These are phyloP conservation scores for Boletus edulis DNA, from an alignment of 768 basidiomycete species.

Conservation along the genomic window DNA sequence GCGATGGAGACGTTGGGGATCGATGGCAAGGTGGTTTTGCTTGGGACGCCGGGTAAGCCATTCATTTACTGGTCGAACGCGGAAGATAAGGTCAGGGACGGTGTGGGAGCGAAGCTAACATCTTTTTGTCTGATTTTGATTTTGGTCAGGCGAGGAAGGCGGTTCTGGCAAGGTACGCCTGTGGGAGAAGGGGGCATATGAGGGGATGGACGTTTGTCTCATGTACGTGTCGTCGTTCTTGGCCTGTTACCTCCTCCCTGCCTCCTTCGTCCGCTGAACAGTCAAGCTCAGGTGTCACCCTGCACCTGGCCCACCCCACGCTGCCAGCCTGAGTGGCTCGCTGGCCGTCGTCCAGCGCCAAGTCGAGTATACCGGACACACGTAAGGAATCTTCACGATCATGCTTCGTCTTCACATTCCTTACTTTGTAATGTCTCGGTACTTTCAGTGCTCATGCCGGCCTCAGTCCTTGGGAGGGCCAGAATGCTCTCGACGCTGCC, in stretches of 20 bases:
- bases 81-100: too few relatives aligned
- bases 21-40: constrained; percentile 60
- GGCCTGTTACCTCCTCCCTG: too few relatives aligned
- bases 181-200: constrained; percentile 67
- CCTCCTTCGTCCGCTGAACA: not conserved
- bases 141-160: constrained; percentile 44
- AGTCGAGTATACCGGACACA: constrained; percentile 71
- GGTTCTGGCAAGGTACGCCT: constrained; percentile 70
- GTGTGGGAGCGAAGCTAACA: not conserved
- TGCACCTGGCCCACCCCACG: constrained; percentile 67
- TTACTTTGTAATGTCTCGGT: not conserved
- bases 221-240: constrained; percentile 46
- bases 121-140: not conserved
- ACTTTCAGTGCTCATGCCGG: constrained; percentile 66
- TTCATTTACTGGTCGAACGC: not conserved
- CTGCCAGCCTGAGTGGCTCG: constrained; percentile 59
- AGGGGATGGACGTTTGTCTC: constrained; percentile 71
- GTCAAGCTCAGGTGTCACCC: constrained; percentile 69
- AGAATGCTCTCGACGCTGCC: constrained; percentile 82
- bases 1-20: constrained; percentile 62
- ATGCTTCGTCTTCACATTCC: not conserved
- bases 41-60: constrained; percentile 72
- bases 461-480: constrained; percentile 83
- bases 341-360: constrained; percentile 58
- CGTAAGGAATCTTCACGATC: constrained; percentile 40